A percentile compares a stretch with the other conserved stretches of the same genome.
Evolutionary conservation across 2,329 filamentous ascomycete species (phyloP).

Genomic region (Talaromyces islandicus): DNA sequence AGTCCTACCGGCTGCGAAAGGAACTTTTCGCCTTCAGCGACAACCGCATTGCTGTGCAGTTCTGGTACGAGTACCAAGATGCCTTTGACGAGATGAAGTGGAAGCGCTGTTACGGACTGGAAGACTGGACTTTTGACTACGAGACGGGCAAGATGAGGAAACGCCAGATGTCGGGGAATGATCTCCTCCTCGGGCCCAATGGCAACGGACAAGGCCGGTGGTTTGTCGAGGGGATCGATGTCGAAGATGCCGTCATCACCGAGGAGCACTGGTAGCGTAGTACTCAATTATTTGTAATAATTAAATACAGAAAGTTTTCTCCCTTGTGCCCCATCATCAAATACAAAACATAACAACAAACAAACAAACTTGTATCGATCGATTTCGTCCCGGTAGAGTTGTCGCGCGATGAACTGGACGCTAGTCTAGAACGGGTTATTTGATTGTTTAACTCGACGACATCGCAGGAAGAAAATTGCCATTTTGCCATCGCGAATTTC

Average conservation of each 20-base stretch:
- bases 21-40: conserved; percentile 74
- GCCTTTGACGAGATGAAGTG: conserved; percentile 58
- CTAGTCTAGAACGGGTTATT: not conserved
- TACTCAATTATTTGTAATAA: not conserved
- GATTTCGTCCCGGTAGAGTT: not conserved
- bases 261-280: conserved; percentile 28
- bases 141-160: conserved; percentile 41
- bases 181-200: conserved; percentile 35
- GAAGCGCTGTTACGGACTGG: conserved; percentile 80
- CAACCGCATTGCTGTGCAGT: conserved; percentile 78
- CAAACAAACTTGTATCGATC: not conserved
- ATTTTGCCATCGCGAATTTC: not conserved
- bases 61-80: conserved; percentile 82
- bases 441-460: not conserved
- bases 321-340: not conserved
- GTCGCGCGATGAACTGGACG: not conserved
- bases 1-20: conserved; percentile 69
- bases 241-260: conserved; percentile 31
- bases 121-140: conserved; percentile 44
- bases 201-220: conserved; percentile 40
- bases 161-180: conserved; percentile 45
- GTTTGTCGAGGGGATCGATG: conserved; percentile 39
- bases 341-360: not conserved
- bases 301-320: not conserved
- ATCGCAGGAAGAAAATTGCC: not conserved